Conservation (phyloP, 768 basidiomycete genomes). For the Phaffia tasmanica region DNA sequence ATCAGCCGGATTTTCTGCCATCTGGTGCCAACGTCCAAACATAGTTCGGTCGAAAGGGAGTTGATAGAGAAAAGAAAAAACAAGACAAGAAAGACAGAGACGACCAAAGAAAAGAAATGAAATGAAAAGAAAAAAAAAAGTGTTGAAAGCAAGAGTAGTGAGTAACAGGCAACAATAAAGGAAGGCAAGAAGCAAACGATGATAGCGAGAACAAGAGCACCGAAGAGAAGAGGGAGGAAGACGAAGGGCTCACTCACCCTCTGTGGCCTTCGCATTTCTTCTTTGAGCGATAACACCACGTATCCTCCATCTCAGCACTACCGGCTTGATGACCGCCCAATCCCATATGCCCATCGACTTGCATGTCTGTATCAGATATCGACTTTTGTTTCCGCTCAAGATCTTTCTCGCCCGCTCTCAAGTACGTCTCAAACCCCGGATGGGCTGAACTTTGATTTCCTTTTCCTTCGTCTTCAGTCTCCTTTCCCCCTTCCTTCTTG, state of each 20-base stretch:
- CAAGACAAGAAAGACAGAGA: neutral
- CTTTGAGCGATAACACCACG: slow-evolving; percentile 65
- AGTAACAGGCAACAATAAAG: no score
- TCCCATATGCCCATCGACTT: neutral
- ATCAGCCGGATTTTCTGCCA: slow-evolving; percentile 68
- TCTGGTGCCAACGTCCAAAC: slow-evolving; percentile 1
- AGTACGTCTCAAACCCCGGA: neutral
- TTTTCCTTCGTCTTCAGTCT: slow-evolving; percentile 62
- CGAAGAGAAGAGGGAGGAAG: neutral
- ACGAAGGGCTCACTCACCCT: slow-evolving; percentile 43
- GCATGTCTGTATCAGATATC: slow-evolving; percentile 39
- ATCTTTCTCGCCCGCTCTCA: slow-evolving; percentile 33
- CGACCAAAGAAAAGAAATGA: neutral
- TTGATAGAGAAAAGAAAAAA: no score
- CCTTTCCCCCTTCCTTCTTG: slow-evolving; percentile 39
- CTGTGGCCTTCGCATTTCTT: slow-evolving; percentile 66
- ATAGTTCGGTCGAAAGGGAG: no score
- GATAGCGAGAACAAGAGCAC: no score
- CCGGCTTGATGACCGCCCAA: neutral
- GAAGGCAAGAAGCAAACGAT: no score
- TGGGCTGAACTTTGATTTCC: slow-evolving; percentile 12
- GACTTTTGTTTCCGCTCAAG: slow-evolving; percentile 41
- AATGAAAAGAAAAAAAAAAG: neutral
- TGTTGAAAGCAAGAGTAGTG: no score
- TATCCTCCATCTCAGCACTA: slow-evolving; percentile 46